Evolutionary conservation across 2,329 filamentous ascomycete species (phyloP).

Genomic region (Delphinella strobiligena): DNA sequence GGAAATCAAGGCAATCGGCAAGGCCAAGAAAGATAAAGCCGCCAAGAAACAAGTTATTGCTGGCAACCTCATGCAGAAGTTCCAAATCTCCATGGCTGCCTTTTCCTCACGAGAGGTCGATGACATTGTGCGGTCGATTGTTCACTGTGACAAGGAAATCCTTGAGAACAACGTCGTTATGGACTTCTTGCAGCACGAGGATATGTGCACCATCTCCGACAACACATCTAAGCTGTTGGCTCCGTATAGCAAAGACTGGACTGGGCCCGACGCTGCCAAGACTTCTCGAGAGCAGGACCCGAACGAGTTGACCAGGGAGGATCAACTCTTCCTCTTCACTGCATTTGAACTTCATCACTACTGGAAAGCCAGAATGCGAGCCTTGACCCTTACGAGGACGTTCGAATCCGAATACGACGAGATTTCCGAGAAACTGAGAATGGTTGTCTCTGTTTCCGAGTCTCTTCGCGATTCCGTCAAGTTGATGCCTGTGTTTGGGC

Average conservation of each 20-base stretch:
- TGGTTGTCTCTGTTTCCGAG: constrained; percentile 80
- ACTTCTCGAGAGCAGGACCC: constrained; percentile 78
- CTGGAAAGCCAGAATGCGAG: constrained; percentile 96
- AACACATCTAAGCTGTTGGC: constrained; percentile 85
- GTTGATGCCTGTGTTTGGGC: constrained; percentile 87
- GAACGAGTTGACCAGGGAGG: constrained; percentile 76
- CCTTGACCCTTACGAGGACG: constrained; percentile 68
- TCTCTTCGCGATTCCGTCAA: constrained; percentile 82
- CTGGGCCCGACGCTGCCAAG: constrained; percentile 67
- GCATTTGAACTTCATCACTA: constrained; percentile 94
- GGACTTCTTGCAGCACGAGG: constrained; percentile 90
- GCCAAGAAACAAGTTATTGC: constrained; percentile 98
- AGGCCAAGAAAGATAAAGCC: constrained; percentile 54
- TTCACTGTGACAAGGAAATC: constrained; percentile 84
- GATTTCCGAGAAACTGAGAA: constrained; percentile 69
- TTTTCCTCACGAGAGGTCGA: constrained; percentile 77
- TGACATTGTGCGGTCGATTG: constrained; percentile 81
- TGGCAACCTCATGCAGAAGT: constrained; percentile 75
- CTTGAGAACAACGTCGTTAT: constrained; percentile 85
- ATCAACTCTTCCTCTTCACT: constrained; percentile 89
- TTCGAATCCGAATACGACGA: constrained; percentile 88
- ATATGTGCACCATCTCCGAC: constrained; percentile 83
- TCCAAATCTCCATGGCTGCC: constrained; percentile 88
- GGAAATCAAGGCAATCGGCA: constrained; percentile 80
- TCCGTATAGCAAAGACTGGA: constrained; percentile 94